A percentile compares a stretch with the other conserved stretches of the same genome.
These are phyloP conservation scores for Ophiostoma piceae DNA, from an alignment of 2,329 filamentous ascomycete species.

Conservation along the genomic window DNA sequence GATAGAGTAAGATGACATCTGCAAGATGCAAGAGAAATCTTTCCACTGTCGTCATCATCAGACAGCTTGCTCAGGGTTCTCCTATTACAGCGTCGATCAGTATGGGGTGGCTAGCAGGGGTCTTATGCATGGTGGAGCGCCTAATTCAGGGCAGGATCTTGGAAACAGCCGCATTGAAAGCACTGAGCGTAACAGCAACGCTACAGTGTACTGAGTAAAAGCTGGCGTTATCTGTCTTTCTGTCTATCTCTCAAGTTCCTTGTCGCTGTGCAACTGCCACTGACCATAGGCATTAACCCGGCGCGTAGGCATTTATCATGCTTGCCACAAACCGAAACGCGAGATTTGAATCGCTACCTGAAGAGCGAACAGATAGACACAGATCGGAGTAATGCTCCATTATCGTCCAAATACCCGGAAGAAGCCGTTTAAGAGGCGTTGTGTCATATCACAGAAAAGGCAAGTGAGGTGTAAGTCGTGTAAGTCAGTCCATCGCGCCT, in stretches of 20 bases:
- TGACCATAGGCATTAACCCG: no score
- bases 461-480: not conserved
- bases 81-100: not conserved
- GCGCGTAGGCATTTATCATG: no score
- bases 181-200: not conserved
- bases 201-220: no score
- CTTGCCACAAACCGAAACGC: no score
- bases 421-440: not conserved
- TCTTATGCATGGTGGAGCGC: not conserved
- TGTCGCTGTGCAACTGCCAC: no score
- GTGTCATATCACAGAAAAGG: not conserved
- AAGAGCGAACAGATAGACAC: no score
- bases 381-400: no score
- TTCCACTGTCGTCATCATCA: not conserved
- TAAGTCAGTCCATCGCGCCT: not conserved
- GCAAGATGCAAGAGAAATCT: no score
- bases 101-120: not conserved
- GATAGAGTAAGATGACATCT: no score
- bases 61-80: constrained; percentile 1
- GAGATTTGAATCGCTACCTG: no score
- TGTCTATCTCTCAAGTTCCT: no score
- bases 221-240: no score
- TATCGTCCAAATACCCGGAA: not conserved
- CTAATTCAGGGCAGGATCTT: not conserved
- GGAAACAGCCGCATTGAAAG: not conserved